These are phyloP conservation scores for Erysimum pusillum DNA, from an alignment of 441 rosid species.

Conservation along the genomic window DNA sequence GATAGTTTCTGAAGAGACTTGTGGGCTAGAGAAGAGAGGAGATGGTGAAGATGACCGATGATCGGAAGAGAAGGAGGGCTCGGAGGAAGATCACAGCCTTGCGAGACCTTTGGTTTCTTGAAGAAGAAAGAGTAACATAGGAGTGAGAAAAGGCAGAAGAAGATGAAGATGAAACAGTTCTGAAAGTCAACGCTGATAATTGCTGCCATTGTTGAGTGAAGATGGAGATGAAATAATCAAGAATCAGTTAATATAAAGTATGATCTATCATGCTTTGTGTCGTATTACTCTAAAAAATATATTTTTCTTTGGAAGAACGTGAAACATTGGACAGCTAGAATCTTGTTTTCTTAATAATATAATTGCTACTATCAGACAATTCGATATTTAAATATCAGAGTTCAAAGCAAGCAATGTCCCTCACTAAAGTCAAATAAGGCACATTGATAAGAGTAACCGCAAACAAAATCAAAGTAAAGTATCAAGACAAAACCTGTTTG, in stretches of 20 bases:
- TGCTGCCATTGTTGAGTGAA: conserved; percentile 12
- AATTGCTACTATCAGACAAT: neutral
- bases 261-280: neutral
- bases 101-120: neutral
- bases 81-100: neutral
- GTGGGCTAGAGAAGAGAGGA: neutral
- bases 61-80: neutral
- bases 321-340: neutral
- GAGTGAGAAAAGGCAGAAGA: neutral
- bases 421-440: neutral
- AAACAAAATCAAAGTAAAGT: neutral
- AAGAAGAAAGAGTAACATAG: neutral
- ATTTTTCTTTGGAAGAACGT: neutral
- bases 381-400: neutral
- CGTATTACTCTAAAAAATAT: neutral
- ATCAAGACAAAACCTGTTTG: too few relatives aligned
- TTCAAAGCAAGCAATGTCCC: neutral
- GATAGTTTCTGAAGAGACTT: conserved; percentile 8
- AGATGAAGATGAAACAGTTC: neutral
- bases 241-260: neutral
- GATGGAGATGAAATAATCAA: neutral
- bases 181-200: conserved; percentile 8
- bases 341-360: neutral
- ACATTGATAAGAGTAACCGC: too few relatives aligned
- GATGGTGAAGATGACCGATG: conserved; percentile 1